Conservation (phyloP, 2,329 filamentous ascomycete genomes). For the Lasiodiplodia gonubiensis region DNA sequence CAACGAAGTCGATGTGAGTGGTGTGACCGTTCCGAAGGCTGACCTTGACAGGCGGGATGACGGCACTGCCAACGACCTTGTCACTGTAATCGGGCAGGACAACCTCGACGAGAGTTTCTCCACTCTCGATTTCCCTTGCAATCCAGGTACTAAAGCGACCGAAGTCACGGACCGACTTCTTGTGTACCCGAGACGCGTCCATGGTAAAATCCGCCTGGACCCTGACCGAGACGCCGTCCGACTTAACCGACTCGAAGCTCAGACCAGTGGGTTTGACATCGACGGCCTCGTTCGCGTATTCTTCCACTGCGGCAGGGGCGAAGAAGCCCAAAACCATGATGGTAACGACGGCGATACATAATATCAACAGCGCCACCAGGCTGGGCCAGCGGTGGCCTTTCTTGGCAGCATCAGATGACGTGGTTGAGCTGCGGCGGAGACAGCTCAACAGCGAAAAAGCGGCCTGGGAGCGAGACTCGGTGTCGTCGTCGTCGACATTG, state of each 20-base stretch:
- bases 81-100: constrained; percentile 84
- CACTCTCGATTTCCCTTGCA: constrained; percentile 75
- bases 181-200: constrained; percentile 76
- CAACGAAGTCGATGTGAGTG: constrained; percentile 79
- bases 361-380: constrained; percentile 70
- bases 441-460: constrained; percentile 45
- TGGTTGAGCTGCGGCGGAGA: constrained; percentile 36
- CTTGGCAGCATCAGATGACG: constrained; percentile 31
- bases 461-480: constrained; percentile 37
- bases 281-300: constrained; percentile 83
- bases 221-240: constrained; percentile 76
- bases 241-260: constrained; percentile 83
- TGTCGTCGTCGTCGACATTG: constrained; percentile 33
- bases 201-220: constrained; percentile 83
- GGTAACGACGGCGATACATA: constrained; percentile 67
- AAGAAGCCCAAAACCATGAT: constrained; percentile 84
- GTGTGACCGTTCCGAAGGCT: constrained; percentile 77
- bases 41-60: constrained; percentile 75
- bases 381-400: constrained; percentile 73
- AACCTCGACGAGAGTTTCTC: constrained; percentile 73
- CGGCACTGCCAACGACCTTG: constrained; percentile 76
- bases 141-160: constrained; percentile 82
- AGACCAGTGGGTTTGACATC: constrained; percentile 83
- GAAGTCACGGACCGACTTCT: constrained; percentile 72
- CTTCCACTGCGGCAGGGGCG: constrained; percentile 77